Evolutionary conservation across 2,329 filamentous ascomycete genomes (phyloP), one percentile per base, ranked within the genome.

Genomic region (Aspergillus udagawae): DNA sequence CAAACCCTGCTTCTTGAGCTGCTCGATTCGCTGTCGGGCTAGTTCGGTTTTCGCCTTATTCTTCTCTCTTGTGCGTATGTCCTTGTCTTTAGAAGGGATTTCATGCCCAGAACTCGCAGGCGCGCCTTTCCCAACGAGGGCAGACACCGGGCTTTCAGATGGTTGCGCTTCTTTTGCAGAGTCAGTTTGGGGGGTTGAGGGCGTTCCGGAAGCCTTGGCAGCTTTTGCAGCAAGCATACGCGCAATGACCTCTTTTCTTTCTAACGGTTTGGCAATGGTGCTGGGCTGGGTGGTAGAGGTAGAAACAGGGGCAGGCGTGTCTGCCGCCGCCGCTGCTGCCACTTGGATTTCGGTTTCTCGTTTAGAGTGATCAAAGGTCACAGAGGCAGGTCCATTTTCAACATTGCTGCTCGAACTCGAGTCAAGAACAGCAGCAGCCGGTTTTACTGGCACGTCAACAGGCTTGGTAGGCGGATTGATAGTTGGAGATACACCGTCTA

Each of bases 21-120:
- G 88, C 58, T 91, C 90, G 68, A 96, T 87, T 63, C 91, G 91
- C 68, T 91, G 84, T 62, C 90, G 86, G 49, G 92, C 80, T 32
- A 92, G 76, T 57, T 90, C 90, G 59, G 90, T 96, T 62, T 91
- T 83, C 20, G 84, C 84, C 67, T 87, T 84, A 32, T 78, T 77
- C 62, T 77, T 83, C 65, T 75, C 73, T 45, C 76, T 77, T 4
- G 70, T 68, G 50, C 67, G 62, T 1, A 59, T 55, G 35, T 64
- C 65, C 41, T 66, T 71, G 38, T 66, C 63, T 51, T 68, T 69
- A 41, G 56, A 29, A 47, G 61, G 55, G 10, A 50, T 20, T 28
- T 65, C 59, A 44, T 48, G n/a, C 4, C 52, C 54, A n/a, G 57
- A 28, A 41, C 56, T 52, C 20, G 53, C 23, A 10, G 57, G 50